These are phyloP conservation scores for Hansfordia pulvinata DNA, from an alignment of 2,329 filamentous ascomycete genomes.

Conservation along the genomic window DNA sequence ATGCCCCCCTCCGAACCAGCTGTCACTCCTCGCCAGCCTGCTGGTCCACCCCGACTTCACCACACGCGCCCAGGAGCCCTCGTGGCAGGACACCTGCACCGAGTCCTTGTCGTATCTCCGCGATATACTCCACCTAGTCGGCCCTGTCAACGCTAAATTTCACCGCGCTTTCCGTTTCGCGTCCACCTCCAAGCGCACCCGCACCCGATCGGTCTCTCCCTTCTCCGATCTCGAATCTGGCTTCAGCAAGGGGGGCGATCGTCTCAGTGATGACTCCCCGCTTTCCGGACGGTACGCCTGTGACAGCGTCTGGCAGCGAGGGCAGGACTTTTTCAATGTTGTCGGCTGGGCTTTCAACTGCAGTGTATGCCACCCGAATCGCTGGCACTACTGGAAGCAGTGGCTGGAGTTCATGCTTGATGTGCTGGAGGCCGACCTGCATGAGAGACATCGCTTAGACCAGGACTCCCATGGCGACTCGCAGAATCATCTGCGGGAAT, in stretches of 20 bases:
- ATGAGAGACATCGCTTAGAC: slow-evolving; percentile 39
- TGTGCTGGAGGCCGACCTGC: slow-evolving; percentile 59
- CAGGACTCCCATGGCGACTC: slow-evolving; percentile 15
- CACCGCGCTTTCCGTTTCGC: slow-evolving; percentile 60
- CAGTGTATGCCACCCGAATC: slow-evolving; percentile 53
- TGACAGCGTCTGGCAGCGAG: slow-evolving; percentile 58
- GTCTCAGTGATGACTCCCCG: slow-evolving; percentile 32
- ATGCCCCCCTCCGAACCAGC: slow-evolving; percentile 56
- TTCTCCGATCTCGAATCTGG: slow-evolving; percentile 24
- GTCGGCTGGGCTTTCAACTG: slow-evolving; percentile 93
- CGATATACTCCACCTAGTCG: slow-evolving; percentile 49
- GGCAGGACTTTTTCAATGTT: slow-evolving; percentile 77
- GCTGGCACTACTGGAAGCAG: slow-evolving; percentile 71
- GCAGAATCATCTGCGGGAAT: slow-evolving; percentile 28
- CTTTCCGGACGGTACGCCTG: slow-evolving; percentile 48
- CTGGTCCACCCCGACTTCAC: slow-evolving; percentile 71
- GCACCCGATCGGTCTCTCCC: slow-evolving; percentile 12
- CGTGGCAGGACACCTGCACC: slow-evolving; percentile 49
- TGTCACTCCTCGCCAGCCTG: slow-evolving; percentile 71
- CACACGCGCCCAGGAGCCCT: slow-evolving; percentile 49
- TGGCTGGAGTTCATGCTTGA: slow-evolving; percentile 76
- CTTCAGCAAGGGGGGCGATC: slow-evolving; percentile 23
- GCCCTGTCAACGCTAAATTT: slow-evolving; percentile 57
- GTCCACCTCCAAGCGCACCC: slow-evolving; percentile 12
- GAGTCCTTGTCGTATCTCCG: slow-evolving; percentile 59